Conservation (phyloP, 148 eudicot species). For the Dianthus caryophyllus region DNA sequence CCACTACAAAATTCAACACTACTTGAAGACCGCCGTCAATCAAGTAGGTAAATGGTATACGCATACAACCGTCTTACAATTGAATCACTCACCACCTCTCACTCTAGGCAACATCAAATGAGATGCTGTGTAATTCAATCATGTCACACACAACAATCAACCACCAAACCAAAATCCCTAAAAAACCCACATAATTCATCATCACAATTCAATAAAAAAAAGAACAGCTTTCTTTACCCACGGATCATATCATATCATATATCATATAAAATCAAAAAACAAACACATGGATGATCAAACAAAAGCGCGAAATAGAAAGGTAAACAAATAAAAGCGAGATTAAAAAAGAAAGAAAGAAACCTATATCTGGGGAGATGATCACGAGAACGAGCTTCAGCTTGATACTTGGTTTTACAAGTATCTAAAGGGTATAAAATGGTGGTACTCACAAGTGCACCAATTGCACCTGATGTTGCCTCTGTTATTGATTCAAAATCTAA, state of each 20-base stretch:
- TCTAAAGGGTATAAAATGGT: constrained; percentile 79
- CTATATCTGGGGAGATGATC: constrained; percentile 60
- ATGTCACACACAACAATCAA: not conserved
- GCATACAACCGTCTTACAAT: too few relatives aligned
- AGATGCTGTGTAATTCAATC: not conserved
- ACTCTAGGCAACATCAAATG: too few relatives aligned
- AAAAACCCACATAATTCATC: not conserved
- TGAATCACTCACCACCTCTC: too few relatives aligned
- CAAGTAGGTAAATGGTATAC: too few relatives aligned
- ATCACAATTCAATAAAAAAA: not conserved
- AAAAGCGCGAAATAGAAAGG: not conserved
- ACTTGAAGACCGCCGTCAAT: too few relatives aligned
- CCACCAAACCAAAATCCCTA: not conserved
- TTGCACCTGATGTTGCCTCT: constrained; percentile 90
- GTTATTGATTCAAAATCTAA: constrained; percentile 72
- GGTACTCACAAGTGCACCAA: constrained; percentile 87
- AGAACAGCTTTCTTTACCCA: not conserved
- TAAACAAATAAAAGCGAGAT: not conserved
- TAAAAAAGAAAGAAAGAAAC: constrained; percentile 24
- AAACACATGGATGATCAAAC: not conserved
- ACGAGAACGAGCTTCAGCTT: constrained; percentile 69
- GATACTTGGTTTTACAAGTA: constrained; percentile 90
- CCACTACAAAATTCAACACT: too few relatives aligned
- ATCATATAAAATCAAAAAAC: too few relatives aligned
- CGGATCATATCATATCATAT: too few relatives aligned